These are phyloP conservation scores for Periconia macrospinosa DNA, from an alignment of 2,329 filamentous ascomycete species.

Conservation along the genomic window DNA sequence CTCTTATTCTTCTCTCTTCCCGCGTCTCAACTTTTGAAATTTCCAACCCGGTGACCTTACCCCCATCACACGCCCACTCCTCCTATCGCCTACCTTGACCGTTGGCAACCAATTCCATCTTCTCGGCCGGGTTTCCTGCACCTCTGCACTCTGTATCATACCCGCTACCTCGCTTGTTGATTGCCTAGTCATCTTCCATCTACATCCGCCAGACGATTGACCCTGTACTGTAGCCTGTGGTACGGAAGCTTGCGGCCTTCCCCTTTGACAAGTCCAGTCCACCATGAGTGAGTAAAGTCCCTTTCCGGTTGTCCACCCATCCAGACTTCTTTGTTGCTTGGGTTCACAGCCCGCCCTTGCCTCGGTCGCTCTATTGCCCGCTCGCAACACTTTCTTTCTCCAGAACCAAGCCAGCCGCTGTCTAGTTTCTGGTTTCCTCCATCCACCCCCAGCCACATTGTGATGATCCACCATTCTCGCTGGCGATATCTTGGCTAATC, in stretches of 20 bases:
- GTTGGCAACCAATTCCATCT: too few species aligned
- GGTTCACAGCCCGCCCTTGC: background rate
- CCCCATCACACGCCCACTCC: background rate
- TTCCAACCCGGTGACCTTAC: background rate
- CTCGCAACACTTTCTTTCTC: background rate
- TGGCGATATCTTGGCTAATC: slow-evolving; percentile 27
- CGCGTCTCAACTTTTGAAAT: background rate
- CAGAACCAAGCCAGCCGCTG: background rate
- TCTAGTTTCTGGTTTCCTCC: slow-evolving; percentile 2
- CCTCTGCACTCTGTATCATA: too few species aligned
- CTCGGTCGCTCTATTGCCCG: background rate
- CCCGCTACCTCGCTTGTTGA: background rate
- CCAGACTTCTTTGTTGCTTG: background rate
- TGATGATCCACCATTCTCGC: background rate
- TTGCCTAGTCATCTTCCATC: background rate
- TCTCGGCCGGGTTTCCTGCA: too few species aligned
- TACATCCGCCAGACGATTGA: background rate
- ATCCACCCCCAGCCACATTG: slow-evolving; percentile 21
- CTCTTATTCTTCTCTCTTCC: background rate
- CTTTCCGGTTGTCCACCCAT: too few species aligned
- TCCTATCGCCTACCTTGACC: too few species aligned
- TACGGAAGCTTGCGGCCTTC: background rate
- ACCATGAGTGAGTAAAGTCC: background rate
- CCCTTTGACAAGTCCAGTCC: background rate
- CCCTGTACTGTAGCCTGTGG: too few species aligned